A percentile compares a stretch with the other conserved stretches of the same genome.
phyloP scores from a whole-genome alignment of 345 rosid genomes.

The Heritiera littoralis region DNA sequence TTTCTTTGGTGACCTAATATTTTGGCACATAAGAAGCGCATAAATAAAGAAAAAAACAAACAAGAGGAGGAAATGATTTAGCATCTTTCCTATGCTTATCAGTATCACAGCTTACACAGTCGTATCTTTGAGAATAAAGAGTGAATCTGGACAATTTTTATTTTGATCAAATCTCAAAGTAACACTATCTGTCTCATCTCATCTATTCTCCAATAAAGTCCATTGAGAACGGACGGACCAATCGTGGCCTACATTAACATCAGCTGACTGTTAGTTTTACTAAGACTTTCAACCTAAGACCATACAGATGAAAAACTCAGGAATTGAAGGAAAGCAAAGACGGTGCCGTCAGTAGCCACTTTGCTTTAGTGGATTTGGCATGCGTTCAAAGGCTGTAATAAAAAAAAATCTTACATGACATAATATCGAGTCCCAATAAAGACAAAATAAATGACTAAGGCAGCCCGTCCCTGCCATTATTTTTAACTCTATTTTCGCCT shows the following conservation, averaged over 20 bases:
- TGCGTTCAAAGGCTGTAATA: neutral
- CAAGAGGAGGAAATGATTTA: neutral
- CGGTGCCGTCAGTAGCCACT: neutral
- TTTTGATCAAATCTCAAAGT: neutral
- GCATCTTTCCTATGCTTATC: neutral
- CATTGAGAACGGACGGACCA: neutral
- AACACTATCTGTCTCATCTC: neutral
- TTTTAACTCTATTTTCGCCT: neutral
- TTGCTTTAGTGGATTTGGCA: slow-evolving; percentile 17
- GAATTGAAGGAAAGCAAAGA: neutral
- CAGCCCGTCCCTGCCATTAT: neutral
- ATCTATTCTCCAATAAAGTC: neutral
- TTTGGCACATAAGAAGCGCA: neutral
- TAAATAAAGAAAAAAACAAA: neutral
- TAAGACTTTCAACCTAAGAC: neutral
- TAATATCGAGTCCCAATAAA: neutral
- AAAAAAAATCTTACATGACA: neutral
- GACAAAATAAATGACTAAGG: neutral
- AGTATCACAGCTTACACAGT: neutral
- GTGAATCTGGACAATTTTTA: neutral
- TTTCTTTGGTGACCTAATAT: neutral
- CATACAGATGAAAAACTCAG: neutral
- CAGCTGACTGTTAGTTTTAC: slow-evolving; percentile 13
- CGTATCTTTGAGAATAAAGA: neutral
- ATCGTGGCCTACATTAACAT: neutral